Percentiles rank a stretch among this genome's conserved stretches.
These are phyloP conservation scores for Daldinia childiae DNA, from an alignment of 495 filamentous ascomycete species.

Conservation along the genomic window DNA sequence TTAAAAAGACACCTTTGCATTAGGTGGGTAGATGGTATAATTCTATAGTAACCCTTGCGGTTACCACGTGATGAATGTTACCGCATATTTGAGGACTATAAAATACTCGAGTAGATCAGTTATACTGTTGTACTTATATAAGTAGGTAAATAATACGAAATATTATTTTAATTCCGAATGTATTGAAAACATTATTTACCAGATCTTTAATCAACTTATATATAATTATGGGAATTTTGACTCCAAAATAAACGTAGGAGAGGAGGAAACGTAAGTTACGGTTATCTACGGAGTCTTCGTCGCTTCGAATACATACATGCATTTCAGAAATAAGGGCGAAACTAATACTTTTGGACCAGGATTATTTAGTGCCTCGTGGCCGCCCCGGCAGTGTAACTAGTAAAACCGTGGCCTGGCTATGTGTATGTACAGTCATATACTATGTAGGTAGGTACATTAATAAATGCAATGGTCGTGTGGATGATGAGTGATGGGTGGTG, in stretches of 20 bases:
- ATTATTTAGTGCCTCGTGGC: conserved; percentile 40
- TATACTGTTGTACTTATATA: not conserved
- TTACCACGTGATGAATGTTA: not conserved
- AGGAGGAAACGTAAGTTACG: not conserved
- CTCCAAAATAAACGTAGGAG: too few relatives aligned
- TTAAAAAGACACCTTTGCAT: not conserved
- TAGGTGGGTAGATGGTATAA: not conserved
- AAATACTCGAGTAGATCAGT: not conserved
- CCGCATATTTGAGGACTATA: not conserved
- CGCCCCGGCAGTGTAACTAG: conserved; percentile 44
- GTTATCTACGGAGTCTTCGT: not conserved
- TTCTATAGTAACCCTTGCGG: not conserved
- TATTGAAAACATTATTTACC: too few relatives aligned
- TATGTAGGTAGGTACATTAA: conserved; percentile 2
- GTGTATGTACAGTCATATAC: conserved; percentile 3
- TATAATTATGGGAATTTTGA: too few relatives aligned
- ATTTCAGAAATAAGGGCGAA: conserved; percentile 10
- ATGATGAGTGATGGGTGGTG: conserved; percentile 32
- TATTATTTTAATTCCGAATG: too few relatives aligned
- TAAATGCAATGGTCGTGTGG: conserved; percentile 34
- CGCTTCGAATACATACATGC: not conserved
- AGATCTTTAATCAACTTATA: too few relatives aligned
- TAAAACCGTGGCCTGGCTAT: conserved; percentile 2
- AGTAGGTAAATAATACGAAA: too few relatives aligned
- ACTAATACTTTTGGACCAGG: conserved; percentile 23